Conservation (phyloP, 345 rosid species). For the Turritis glabra region DNA sequence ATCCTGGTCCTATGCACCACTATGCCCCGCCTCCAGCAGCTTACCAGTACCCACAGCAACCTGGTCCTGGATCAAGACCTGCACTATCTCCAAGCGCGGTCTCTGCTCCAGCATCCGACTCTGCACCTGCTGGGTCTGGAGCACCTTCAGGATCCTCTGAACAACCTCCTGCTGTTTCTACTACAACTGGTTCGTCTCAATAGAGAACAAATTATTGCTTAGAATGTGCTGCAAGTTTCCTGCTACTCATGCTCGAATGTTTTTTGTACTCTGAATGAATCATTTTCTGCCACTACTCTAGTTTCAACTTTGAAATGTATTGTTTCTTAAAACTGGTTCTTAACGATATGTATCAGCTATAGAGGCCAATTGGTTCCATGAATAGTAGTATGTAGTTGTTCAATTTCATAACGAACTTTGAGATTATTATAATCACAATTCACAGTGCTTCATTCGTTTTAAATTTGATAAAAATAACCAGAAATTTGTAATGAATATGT, state of each 20-base stretch:
- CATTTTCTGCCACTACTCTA: neutral
- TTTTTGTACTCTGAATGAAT: constrained; percentile 23
- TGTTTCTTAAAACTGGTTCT: neutral
- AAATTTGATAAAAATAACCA: too few relatives aligned
- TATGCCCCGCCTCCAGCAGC: constrained; percentile 40
- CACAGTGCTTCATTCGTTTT: neutral
- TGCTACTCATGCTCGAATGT: neutral
- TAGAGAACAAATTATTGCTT: constrained; percentile 19
- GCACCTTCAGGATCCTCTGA: constrained; percentile 28
- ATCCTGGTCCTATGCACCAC: constrained; percentile 41
- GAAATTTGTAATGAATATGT: neutral
- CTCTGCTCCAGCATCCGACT: constrained; percentile 17
- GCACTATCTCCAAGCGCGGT: neutral
- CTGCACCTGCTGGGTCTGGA: constrained; percentile 26
- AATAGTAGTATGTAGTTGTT: too few relatives aligned
- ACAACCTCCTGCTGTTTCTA: constrained; percentile 19
- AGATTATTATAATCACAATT: neutral
- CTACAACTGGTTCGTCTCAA: constrained; percentile 11
- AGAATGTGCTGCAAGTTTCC: neutral
- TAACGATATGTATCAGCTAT: constrained; percentile 1
- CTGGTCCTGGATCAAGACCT: constrained; percentile 33
- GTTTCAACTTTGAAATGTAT: constrained; percentile 7
- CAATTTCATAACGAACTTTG: neutral
- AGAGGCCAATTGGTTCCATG: neutral
- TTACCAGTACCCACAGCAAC: constrained; percentile 46